Evolutionary conservation across 805 yeast genomes (phyloP).

Genomic region (Metschnikowia peoriensis): DNA sequence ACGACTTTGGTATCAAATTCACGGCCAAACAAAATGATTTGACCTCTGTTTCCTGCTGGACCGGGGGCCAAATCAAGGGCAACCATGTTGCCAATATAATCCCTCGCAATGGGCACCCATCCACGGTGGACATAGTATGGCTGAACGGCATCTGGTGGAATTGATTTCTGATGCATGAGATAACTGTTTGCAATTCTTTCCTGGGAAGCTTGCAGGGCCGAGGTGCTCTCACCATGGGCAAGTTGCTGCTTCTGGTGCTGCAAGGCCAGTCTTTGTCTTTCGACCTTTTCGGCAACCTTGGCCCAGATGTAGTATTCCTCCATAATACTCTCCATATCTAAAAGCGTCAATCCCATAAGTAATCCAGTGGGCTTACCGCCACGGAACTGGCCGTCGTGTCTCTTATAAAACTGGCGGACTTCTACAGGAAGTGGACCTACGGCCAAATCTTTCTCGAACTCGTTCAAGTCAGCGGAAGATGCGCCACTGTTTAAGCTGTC

Average conservation of each 20-base stretch:
- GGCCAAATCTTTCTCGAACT: constrained; percentile 44
- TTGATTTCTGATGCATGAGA: constrained; percentile 21
- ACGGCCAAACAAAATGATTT: constrained; percentile 21
- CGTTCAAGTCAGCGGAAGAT: constrained; percentile 46
- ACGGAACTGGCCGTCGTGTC: constrained; percentile 46
- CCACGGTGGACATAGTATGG: constrained; percentile 21
- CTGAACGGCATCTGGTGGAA: constrained; percentile 21
- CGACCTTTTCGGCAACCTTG: constrained; percentile 40
- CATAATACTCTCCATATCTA: constrained; percentile 42
- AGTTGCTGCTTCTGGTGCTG: constrained; percentile 27
- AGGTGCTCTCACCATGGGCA: constrained; percentile 8
- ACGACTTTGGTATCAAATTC: constrained; percentile 23
- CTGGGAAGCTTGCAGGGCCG: constrained; percentile 11
- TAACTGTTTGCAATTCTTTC: constrained; percentile 16
- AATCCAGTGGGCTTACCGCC: constrained; percentile 47
- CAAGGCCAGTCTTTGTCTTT: constrained; percentile 32
- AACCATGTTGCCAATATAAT: constrained; percentile 17
- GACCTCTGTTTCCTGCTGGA: constrained; percentile 19
- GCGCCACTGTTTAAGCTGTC: constrained; percentile 44
- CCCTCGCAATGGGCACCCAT: constrained; percentile 21
- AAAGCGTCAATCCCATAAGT: constrained; percentile 41
- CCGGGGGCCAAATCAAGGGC: constrained; percentile 24
- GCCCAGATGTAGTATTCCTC: constrained; percentile 44
- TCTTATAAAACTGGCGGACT: constrained; percentile 44
- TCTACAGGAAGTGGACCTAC: constrained; percentile 43